phyloP scores from a whole-genome alignment of 495 filamentous ascomycete genomes.

The Podospora pseudopauciseta region DNA sequence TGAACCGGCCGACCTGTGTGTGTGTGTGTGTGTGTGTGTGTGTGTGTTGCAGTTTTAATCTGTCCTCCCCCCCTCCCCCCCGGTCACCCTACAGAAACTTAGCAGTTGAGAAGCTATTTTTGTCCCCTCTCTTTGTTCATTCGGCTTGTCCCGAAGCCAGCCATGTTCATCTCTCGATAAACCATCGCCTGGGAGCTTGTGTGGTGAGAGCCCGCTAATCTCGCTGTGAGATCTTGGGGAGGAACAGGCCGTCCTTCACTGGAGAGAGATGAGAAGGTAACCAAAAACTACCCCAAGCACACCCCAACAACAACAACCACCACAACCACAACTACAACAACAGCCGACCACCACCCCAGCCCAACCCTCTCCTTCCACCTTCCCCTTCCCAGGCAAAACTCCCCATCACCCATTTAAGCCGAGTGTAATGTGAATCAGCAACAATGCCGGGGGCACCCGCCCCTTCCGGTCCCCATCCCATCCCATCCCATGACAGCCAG shows the following conservation, averaged over 20 bases:
- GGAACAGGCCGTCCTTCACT: too few species aligned
- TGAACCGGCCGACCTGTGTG: background rate
- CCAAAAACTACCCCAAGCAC: background rate
- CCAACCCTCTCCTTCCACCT: background rate
- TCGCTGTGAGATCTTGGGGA: background rate
- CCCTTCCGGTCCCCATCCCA: background rate
- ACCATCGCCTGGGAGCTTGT: background rate
- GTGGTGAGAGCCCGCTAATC: background rate
- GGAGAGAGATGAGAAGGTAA: too few species aligned
- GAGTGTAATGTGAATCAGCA: background rate
- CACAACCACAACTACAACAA: background rate
- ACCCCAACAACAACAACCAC: background rate
- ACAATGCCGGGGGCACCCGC: background rate
- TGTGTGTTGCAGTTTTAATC: background rate
- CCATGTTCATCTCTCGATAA: background rate
- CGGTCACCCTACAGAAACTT: background rate
- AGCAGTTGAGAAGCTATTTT: background rate
- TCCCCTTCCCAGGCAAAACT: background rate
- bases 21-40: too few species aligned
- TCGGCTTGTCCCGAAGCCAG: background rate
- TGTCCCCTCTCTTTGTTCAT: background rate
- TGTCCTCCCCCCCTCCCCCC: background rate
- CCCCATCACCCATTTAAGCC: background rate
- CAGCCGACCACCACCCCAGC: background rate
- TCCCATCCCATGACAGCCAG: background rate